These are phyloP conservation scores for Epichloe uncinata DNA, from an alignment of 2,329 filamentous ascomycete species.

Conservation along the genomic window DNA sequence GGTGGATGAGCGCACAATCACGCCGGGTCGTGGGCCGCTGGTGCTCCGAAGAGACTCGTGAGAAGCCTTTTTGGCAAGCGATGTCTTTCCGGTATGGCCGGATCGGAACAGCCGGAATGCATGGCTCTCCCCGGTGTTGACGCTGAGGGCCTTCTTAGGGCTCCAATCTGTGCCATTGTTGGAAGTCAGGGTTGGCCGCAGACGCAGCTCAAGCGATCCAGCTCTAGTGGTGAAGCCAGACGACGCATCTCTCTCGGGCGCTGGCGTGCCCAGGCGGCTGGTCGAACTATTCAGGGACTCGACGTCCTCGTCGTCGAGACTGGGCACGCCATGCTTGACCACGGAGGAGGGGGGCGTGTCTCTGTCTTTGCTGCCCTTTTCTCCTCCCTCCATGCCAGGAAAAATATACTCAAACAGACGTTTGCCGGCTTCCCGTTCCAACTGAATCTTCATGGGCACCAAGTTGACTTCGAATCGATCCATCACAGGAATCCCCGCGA, in stretches of 20 bases:
- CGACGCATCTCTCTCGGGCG: constrained; percentile 29
- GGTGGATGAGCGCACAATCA: constrained; percentile 32
- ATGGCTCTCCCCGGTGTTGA: constrained; percentile 28
- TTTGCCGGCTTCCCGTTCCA: constrained; percentile 86
- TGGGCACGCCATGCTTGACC: constrained; percentile 23
- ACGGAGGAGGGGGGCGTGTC: constrained; percentile 52
- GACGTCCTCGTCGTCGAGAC: constrained; percentile 24
- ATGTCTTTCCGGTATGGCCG: constrained; percentile 27
- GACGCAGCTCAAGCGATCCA: constrained; percentile 65
- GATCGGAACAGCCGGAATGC: constrained; percentile 40
- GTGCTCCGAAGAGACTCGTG: constrained; percentile 39
- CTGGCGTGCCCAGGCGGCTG: constrained; percentile 23
- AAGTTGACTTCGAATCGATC: constrained; percentile 93
- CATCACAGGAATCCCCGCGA: constrained; percentile 93
- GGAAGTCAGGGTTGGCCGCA: constrained; percentile 68
- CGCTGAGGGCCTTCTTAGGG: constrained; percentile 34
- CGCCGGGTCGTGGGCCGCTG: constrained; percentile 26
- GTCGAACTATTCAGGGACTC: constrained; percentile 29
- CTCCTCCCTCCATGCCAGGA: constrained; percentile 60
- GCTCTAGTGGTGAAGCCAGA: constrained; percentile 46
- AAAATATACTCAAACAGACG: constrained; percentile 96
- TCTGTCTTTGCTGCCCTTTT: constrained; percentile 38
- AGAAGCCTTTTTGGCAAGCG: constrained; percentile 37
- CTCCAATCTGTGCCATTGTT: constrained; percentile 25
- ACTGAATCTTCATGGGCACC: constrained; percentile 83